Evolutionary conservation across 1,139 yeast species (phyloP), one percentile per base, ranked within the genome.

Genomic region (Hyphopichia wangnamkhiaoensis): DNA sequence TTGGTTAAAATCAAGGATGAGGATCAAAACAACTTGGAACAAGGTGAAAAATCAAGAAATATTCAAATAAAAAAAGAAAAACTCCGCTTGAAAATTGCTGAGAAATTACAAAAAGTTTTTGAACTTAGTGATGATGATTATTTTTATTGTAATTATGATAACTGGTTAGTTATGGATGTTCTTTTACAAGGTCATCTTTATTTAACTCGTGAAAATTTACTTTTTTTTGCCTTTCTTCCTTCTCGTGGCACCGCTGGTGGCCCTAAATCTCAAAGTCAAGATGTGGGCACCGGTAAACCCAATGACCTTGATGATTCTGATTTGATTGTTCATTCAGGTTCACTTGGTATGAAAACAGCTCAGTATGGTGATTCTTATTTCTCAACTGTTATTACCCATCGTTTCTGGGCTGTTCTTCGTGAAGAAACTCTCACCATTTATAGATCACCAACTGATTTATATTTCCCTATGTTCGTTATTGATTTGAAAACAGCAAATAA

Each of bases 191-290:
- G 98, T 2, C 91, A 86, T 50, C 59, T 89, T 13, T 86, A 86
- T 52, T 61, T 91, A 27, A 90, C 97, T 2, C 62, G 69, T 33
- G 68, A 75, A 12, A 77, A 80, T 46, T 60, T 91, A 7, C 65
- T 89, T 35, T 91, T 88, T 57, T 84, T 85, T 63, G 94, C 97
- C 0, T 84, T 82, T 50, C 61, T 91, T n/a, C 96, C 97, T 0
- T 74, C 75, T 40, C 27, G 16, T n/a, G 5, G 17, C 16, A 13
- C 18, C 9, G 15, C 26, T 15, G 34, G 18, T 4, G 29, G 29
- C 7, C 29, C 8, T 6, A 25, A 23, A n/a, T 6, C 28, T 4
- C n/a, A 28, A 28, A 34, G 45, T 9, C 24, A 38, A 1, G 39
- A 34, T 17, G 43, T 31, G 1, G 29, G 20, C 14, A 32, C 37